Conservation (phyloP, 306 rosid species). For the Purshia tridentata region DNA sequence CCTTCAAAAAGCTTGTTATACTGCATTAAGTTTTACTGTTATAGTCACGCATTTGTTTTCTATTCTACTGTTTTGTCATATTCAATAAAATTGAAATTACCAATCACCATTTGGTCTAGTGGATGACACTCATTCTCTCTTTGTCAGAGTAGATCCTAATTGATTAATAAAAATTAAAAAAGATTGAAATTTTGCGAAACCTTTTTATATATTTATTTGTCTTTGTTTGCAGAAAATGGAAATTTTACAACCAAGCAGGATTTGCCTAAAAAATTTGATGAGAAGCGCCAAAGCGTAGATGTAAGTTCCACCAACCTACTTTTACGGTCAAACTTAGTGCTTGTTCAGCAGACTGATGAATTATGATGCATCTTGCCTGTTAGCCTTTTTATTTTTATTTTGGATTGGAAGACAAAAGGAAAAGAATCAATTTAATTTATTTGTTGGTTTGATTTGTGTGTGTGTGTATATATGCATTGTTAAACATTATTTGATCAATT, state of each 20-base stretch:
- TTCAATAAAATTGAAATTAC: slow-evolving; percentile 2
- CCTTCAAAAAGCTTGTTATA: neutral
- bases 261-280: slow-evolving; percentile 32
- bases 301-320: slow-evolving; percentile 40
- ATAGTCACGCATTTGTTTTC: too few species aligned
- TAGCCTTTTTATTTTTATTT: neutral
- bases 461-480: neutral
- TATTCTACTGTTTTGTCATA: too few species aligned
- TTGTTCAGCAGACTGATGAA: neutral
- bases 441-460: neutral
- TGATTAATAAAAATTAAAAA: too few species aligned
- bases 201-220: slow-evolving; percentile 1
- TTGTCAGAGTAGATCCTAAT: too few species aligned
- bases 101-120: too few species aligned
- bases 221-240: slow-evolving; percentile 38
- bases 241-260: slow-evolving; percentile 30
- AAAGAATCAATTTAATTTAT: neutral
- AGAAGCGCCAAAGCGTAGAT: slow-evolving; percentile 34
- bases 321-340: neutral
- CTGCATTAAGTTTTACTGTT: neutral
- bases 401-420: neutral
- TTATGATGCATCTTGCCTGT: neutral
- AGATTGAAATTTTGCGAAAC: too few species aligned
- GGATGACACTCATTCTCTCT: too few species aligned
- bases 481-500: neutral